Base-by-base conservation (phyloP, 345 rosid species). In the Citrus australasica region DNA sequence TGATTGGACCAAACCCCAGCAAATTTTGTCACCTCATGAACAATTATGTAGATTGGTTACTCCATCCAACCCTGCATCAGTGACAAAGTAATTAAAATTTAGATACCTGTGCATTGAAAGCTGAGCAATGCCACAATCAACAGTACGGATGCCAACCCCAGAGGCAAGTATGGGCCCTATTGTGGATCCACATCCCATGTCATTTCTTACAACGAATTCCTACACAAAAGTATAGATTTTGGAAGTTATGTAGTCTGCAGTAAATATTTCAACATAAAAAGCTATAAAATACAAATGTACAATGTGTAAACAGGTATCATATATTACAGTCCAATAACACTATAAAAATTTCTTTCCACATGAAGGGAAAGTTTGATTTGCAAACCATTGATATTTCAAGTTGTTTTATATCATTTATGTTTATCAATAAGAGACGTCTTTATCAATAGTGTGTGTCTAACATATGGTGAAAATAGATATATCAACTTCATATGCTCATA, bases 161-260 rank as follows among this genome's bases (percentile, higher is more conserved):
- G 97, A 93, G 77, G 99, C 98, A 66, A 95, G 92, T 81, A 93
- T 95, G 9, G 99, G 98, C 69, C 99, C 99, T 67, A 95, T 91
- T 75, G 99, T 95, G 65, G 98, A 95, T 51, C 99, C 99, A 79
- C 99, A 95, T 78, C 96, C 99, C 97, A 95, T 92, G 78, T 95
- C 99, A 42, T 95, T 95, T 82, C 99, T 92, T 79, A 95, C 97
- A 70, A 92, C 99, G 86, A 92, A 95, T 71, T 95, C 98, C 98
- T 95, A 67, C 78, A 80, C 27, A n/a, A 37, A 76, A 80, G 60
- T 55, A 75, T 13, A 58, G 25, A 19, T 42, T 58, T 28, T 42
- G 16, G 19, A 38, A 25, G 21, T 37, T n/a, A 61, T 17, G 46
- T 56, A 38, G 5, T 67, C 46, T 67, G 16, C 11, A 69, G 6